Evolutionary conservation across 202 grass and related monocot species (phyloP), one percentile per base, ranked within the genome.

Genomic region (Hordeum pubiflorum): DNA sequence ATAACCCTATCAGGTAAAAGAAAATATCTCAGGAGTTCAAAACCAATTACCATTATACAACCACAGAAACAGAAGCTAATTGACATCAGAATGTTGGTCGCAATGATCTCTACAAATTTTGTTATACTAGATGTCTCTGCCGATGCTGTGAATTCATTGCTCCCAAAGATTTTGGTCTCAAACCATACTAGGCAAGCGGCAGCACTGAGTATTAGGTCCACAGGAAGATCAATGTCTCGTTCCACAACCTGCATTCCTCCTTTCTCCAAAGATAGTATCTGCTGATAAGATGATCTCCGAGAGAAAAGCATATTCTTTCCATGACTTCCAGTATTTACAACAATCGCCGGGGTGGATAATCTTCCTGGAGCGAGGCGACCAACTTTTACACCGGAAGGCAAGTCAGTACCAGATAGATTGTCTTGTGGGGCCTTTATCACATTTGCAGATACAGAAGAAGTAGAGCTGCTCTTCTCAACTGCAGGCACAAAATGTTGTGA

Each of bases 241-340:
- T 98, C 95, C 75, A 94, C 88, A 81, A 98, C 83, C 64, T 93
- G 88, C 20, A 82, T 74, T 77, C 89, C 92, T 76, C 58, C 78
- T 89, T 91, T 98, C 87, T 98, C 95, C 82, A 93, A 86, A 84
- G 84, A 87, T 74, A 98, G 81, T 75, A 98, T 98, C 74, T 93
- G 88, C 77, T 95, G 90, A 84, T 98, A 98, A 81, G 95, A 98
- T 75, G 82, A 89, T 82, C 90, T 88, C 77, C 87, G 79, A 61
- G 90, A 98, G 22, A 93, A 76, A 57, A 98, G 74, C 95, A 91
- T 95, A 57, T 80, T 54, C 55, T 98, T 98, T 76, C 78, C 82
- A 83, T 75, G 88, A 82, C 59, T 91, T 79, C 86, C 82, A 82
- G 92, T 95, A 87, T 95, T 98, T 56, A 95, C 92, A 89, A 98